phyloP scores from a whole-genome alignment of 2,329 filamentous ascomycete species.

The Beauveria caledonica region DNA sequence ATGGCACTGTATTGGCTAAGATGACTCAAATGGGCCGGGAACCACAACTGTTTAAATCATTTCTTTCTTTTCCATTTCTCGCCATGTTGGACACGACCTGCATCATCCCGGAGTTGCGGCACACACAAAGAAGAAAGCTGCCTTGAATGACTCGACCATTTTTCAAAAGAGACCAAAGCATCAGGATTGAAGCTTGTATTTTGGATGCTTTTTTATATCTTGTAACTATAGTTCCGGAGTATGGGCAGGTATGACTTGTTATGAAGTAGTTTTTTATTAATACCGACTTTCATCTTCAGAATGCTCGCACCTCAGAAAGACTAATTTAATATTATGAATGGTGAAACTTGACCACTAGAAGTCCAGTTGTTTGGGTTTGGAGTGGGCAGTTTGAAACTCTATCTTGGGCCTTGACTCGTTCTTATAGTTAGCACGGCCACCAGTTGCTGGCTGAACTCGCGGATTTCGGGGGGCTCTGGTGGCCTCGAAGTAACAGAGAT shows the following conservation, averaged over 20 bases:
- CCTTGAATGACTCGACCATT: conserved; percentile 4
- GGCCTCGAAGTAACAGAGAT: not conserved
- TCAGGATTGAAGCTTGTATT: conserved; percentile 5
- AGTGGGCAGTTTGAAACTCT: not conserved
- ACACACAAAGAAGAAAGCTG: not conserved
- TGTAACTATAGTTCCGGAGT: conserved; percentile 10
- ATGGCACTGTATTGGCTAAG: conserved; percentile 54
- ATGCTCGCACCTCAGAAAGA: too few relatives aligned
- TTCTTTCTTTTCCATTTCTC: not conserved
- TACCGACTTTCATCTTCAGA: not conserved
- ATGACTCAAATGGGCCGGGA: too few relatives aligned
- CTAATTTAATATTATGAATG: too few relatives aligned
- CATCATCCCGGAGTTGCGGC: conserved; percentile 10
- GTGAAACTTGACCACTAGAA: too few relatives aligned
- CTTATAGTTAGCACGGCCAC: not conserved
- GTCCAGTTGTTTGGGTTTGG: not conserved
- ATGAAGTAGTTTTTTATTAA: conserved; percentile 6
- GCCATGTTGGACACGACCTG: conserved; percentile 6
- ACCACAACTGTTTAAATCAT: not conserved
- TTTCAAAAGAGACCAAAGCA: not conserved
- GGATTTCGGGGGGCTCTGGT: not conserved
- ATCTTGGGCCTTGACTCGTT: conserved; percentile 2
- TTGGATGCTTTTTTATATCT: conserved; percentile 7
- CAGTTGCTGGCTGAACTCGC: not conserved
- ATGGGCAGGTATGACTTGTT: conserved; percentile 2